phyloP scores from a whole-genome alignment of 2,329 filamentous ascomycete genomes.

The Sporothrix inflata region DNA sequence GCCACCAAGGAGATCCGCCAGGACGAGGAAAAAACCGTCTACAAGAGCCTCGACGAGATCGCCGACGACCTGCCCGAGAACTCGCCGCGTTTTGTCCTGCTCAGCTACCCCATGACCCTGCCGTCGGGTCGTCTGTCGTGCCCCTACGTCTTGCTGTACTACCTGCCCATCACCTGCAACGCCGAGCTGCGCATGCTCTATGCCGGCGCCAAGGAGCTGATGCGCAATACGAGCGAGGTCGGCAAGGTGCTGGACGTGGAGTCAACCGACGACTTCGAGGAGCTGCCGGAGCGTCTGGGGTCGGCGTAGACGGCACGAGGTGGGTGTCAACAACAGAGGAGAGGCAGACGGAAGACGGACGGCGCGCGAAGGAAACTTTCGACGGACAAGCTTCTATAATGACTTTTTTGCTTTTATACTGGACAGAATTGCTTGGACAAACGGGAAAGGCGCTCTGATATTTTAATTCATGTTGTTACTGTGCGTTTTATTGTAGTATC shows the following conservation, averaged over 20 bases:
- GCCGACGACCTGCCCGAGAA: slow-evolving; percentile 91
- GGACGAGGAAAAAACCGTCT: slow-evolving; percentile 74
- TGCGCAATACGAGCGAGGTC: slow-evolving; percentile 92
- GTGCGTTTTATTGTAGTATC: neutral
- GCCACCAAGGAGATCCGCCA: slow-evolving; percentile 86
- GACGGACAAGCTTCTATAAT: slow-evolving; percentile 2
- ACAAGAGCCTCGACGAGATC: slow-evolving; percentile 78
- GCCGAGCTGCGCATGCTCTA: slow-evolving; percentile 88
- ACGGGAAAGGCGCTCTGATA: slow-evolving; percentile 3
- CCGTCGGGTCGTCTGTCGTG: slow-evolving; percentile 81
- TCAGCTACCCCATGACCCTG: slow-evolving; percentile 88
- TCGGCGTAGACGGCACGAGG: slow-evolving; percentile 36
- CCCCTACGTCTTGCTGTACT: slow-evolving; percentile 93
- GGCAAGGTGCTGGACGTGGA: slow-evolving; percentile 84
- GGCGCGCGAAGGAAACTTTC: neutral
- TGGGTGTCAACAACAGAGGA: neutral
- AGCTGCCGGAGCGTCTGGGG: slow-evolving; percentile 70
- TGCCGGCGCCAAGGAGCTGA: slow-evolving; percentile 91
- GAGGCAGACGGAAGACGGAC: neutral
- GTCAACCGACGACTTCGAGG: slow-evolving; percentile 76
- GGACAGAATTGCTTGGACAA: slow-evolving; percentile 12
- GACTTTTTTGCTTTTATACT: neutral
- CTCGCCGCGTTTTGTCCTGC: slow-evolving; percentile 82
- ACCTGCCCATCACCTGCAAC: slow-evolving; percentile 90
- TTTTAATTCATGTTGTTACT: neutral